Conservation (phyloP, 345 rosid species). For the Luvunga scandens region DNA sequence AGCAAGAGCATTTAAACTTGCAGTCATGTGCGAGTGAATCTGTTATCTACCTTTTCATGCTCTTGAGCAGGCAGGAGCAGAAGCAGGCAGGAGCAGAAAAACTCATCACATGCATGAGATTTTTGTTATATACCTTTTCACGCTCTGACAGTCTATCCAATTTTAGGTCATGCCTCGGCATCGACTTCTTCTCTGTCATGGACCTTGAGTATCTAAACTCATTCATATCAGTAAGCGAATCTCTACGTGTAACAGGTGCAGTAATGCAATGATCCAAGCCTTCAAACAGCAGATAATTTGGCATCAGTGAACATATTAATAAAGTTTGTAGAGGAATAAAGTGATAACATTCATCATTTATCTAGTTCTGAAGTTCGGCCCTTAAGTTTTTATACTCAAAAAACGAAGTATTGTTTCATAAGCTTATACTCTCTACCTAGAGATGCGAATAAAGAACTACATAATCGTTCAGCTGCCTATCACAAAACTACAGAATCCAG, state of each 20-base stretch:
- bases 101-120: conserved; percentile 13
- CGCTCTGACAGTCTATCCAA: conserved; percentile 74
- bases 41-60: conserved; percentile 53
- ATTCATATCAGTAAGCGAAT: conserved; percentile 40
- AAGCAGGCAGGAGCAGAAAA: background rate
- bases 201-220: conserved; percentile 58
- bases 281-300: conserved; percentile 36
- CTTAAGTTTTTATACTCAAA: background rate
- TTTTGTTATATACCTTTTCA: conserved; percentile 61
- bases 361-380: background rate
- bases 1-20: background rate
- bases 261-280: conserved; percentile 64
- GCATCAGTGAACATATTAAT: conserved; percentile 20
- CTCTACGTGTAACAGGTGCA: conserved; percentile 42
- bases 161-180: conserved; percentile 49
- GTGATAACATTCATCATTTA: background rate
- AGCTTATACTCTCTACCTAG: background rate
- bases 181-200: conserved; percentile 56
- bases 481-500: background rate
- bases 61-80: conserved; percentile 21
- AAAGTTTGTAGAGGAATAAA: conserved; percentile 8
- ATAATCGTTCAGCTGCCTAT: background rate
- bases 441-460: background rate
- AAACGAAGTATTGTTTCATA: background rate
- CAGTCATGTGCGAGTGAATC: conserved; percentile 11